Evolutionary conservation across 441 rosid genomes (phyloP).

Genomic region (Daphne laureola): DNA sequence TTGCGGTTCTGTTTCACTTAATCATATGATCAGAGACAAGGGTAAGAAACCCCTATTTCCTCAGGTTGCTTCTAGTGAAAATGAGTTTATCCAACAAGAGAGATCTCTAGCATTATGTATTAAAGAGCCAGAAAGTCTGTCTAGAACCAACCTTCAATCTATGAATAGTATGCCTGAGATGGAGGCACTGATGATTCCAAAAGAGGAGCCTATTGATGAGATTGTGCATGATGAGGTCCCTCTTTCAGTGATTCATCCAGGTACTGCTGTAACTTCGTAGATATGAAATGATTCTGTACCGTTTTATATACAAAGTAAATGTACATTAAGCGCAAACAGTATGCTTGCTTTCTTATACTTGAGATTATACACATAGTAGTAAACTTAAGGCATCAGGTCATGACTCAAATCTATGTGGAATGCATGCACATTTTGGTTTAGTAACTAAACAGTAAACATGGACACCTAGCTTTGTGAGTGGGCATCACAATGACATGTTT

Average conservation of each 20-base stretch:
- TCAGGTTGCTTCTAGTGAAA: conserved; percentile 18
- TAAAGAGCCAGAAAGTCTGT: conserved; percentile 22
- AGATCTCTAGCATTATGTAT: conserved; percentile 19
- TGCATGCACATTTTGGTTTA: too few species aligned
- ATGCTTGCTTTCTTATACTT: too few species aligned
- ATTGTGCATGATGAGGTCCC: conserved; percentile 35
- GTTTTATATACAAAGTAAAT: too few species aligned
- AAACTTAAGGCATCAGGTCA: too few species aligned
- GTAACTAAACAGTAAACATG: too few species aligned
- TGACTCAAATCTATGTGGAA: too few species aligned
- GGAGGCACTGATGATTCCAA: conserved; percentile 33
- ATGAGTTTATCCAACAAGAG: conserved; percentile 14
- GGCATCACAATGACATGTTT: too few species aligned
- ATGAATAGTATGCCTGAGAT: conserved; percentile 22
- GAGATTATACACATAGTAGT: too few species aligned
- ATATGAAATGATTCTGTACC: too few species aligned
- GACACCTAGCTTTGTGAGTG: too few species aligned
- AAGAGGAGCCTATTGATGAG: conserved; percentile 55
- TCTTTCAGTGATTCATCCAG: conserved; percentile 38
- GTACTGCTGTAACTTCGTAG: conserved; percentile 21
- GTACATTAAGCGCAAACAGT: too few species aligned
- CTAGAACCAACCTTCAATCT: conserved; percentile 10
- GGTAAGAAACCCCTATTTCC: conserved; percentile 42
- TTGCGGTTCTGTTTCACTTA: conserved; percentile 14
- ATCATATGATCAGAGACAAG: conserved; percentile 19